Percentiles rank a stretch among this genome's conserved stretches.
Evolutionary conservation across 1,139 yeast genomes (phyloP).

Genomic region (Scheffersomyces lignicola): DNA sequence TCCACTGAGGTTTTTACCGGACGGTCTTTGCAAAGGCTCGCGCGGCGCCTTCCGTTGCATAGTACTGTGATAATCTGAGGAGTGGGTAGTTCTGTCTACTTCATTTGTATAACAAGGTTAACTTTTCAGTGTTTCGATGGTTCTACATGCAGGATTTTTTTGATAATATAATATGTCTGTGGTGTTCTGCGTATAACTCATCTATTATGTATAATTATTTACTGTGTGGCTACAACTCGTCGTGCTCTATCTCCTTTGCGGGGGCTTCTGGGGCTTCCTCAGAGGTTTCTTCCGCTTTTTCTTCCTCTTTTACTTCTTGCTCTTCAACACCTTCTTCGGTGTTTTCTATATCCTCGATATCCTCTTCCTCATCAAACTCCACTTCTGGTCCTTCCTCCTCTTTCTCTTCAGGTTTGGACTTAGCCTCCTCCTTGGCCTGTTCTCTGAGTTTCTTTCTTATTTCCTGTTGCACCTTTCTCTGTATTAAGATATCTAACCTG

Average conservation of each 20-base stretch:
- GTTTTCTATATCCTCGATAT: conserved; percentile 7
- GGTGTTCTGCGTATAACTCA: neutral
- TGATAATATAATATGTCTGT: too few relatives aligned
- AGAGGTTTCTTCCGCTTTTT: conserved; percentile 3
- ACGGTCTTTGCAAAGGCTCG: neutral
- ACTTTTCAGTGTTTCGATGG: too few relatives aligned
- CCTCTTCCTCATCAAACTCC: conserved; percentile 4
- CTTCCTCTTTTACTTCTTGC: conserved; percentile 10
- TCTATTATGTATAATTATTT: too few relatives aligned
- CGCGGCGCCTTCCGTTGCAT: neutral
- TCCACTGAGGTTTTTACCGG: neutral
- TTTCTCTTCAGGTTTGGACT: conserved; percentile 22
- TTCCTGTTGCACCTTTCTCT: conserved; percentile 38
- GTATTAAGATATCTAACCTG: conserved; percentile 32
- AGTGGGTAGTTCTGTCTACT: neutral
- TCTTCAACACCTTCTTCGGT: conserved; percentile 14
- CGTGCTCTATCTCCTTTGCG: conserved; percentile 35
- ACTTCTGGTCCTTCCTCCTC: conserved; percentile 12
- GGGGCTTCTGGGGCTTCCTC: conserved; percentile 43
- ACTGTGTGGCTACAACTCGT: conserved; percentile 44
- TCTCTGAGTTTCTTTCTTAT: conserved; percentile 33
- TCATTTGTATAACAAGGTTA: too few relatives aligned
- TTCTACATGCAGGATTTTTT: too few relatives aligned
- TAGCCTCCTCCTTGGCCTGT: conserved; percentile 20
- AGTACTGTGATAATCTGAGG: neutral